Evolutionary conservation across 129 eudicot genomes (phyloP), one percentile per base, ranked within the genome.

Genomic region (Lonicera japonica): DNA sequence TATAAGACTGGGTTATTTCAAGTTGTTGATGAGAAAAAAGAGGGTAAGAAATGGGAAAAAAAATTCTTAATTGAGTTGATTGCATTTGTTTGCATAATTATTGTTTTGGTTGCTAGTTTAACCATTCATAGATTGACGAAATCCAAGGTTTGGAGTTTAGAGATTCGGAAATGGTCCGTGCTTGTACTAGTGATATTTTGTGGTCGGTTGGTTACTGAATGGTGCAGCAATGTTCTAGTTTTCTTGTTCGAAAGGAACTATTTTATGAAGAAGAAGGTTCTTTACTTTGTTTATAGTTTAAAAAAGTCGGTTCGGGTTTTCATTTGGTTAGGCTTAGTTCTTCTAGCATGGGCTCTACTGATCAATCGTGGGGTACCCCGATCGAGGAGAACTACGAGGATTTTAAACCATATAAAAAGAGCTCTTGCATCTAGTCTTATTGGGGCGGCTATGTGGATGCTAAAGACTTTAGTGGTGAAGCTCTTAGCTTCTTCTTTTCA

Each of bases 141-240:
- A 23, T 18, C 16, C 14, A 14, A 10, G 6, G 29, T 70, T 15
- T 77, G 80, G 80, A 60, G 77, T 61, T 66, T 77, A 70, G 63
- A 54, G 23, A 48, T 77, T 1, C 71, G 82, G 82, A 77, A 70
- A 71, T 66, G 77, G 74, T 66, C 64, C 47, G 73, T 71, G 19
- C 60, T 71, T 0, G 70, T 62, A 5, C 22, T 72, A 21, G 77
- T 77, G 8, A 22, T 77, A 4, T 58, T 71, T 41, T 77, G 73
- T 60, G 82, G 82, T 55, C 64, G 82, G 16, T 21, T 77, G 59
- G 64, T 77, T n/a, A 70, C 74, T 5, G 73, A 21, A n/a, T 77
- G 82, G 74, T 56, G 47, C 20, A 67, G 22, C 0, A 61, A 61
- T 61, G 19, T 67, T 34, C 54, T 70, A 16, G 66, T 71, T 34